Base-by-base conservation (phyloP, 2,329 filamentous ascomycete species). In the Chaetomiaceae sp. region DNA sequence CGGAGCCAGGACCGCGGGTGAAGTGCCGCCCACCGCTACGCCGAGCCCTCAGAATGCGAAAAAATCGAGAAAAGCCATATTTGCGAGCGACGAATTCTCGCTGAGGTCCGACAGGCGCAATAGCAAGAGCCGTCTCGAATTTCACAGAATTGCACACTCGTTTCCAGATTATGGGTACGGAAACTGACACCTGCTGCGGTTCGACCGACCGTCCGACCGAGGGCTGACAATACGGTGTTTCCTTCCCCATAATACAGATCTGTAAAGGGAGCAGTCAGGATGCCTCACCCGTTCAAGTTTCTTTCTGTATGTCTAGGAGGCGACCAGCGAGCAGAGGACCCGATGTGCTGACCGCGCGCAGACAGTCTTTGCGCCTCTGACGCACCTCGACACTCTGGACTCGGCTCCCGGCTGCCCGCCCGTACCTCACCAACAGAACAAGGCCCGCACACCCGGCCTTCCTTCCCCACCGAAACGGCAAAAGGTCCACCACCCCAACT, bases 101-200 rank as follows among this genome's bases (percentile, higher is more conserved):
- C 51, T 21, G 30, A 29, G 23, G 20, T 34, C 51, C 51, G 38
- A 54, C 51, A 29, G 37, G 25, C 30, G 29, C 41, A 27, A 41
- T 30, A 49, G 33, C 46, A 43, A 49, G 41, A 40, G 21, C 13
- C 37, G 38, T 21, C 51, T 54, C 44, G 46, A 58, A 33, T 60
- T 55, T 29, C 61, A 60, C 53, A 48, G 40, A 44, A 56, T 43
- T 20, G 46, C 54, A 38, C 54, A 62, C 51, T 57, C 57, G 25
- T 60, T 60, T 48, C 55, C 61, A 27, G 60, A 62, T 46, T 61
- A 63, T 61, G 60, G 61, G 61, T 62, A 62, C 42, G 49, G 20
- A 34, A 16, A 37, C 30, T 5, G 14, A 6, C 23, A n/a, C 30
- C 40, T 42, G 2, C 30, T 36, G 36, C 10, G 11, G 33, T 13